Base-by-base conservation (phyloP, 805 yeast genomes). In the Saturnispora silvae region DNA sequence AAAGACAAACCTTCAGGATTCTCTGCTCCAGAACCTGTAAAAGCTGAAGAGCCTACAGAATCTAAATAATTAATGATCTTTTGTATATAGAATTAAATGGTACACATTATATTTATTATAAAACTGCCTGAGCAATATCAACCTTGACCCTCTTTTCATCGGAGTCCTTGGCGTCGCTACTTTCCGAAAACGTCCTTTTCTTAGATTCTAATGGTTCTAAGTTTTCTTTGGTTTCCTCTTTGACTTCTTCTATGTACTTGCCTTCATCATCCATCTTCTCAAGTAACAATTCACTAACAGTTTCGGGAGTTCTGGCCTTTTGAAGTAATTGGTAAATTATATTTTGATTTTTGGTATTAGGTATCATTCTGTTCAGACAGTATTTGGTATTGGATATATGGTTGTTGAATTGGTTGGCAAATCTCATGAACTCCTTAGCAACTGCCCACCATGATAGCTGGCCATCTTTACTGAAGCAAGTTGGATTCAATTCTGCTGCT, bases 401-500 rank as follows among this genome's bases (percentile, higher is more conserved):
- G 54, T 82, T 84, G 33, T 76, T 77, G 54, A 66, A 72, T 37
- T 65, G 47, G 13, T 58, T 50, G 8, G 89, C 80, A 11, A 73
- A 53, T 4, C 60, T 52, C 22, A 76, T 50, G 44, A 73, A 83
- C 43, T 83, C 80, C 32, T 63, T 64, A 9, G 74, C 66, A 9
- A 72, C 59, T 19, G 62, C 52, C 19, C 59, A 64, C 82, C 89
- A 82, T 0, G 70, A 61, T 33, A 67, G 53, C 4, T 70, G 68
- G 0, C 58, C 63, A 1, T 50, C 45, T 6, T 54, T 51, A 22
- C 56, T 55, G 54, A 92, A 92, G 27, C 83, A 77, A 1, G 94
- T 68, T 6, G 95, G 92, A 52, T 92, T 87, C 5, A 69, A 52
- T 58, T 92, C 97, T 0, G 96, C 97, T 22, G 76, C 75, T 23